These are phyloP conservation scores for Leccinum incarnatum DNA, from an alignment of 768 basidiomycete species.

Conservation along the genomic window DNA sequence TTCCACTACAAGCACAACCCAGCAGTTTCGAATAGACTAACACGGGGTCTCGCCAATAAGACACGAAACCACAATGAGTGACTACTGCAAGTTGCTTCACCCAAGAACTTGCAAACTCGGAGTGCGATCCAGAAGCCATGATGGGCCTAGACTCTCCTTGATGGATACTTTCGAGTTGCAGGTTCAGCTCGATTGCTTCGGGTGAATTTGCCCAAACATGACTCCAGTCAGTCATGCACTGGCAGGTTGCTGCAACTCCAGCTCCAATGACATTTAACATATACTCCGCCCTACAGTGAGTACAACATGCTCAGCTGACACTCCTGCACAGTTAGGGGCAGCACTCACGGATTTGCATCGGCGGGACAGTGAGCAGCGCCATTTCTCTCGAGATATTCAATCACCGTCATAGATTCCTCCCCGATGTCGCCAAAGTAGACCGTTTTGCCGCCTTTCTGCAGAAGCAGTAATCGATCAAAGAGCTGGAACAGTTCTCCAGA, in stretches of 20 bases:
- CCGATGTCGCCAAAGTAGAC: slow-evolving; percentile 38
- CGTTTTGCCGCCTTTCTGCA: slow-evolving; percentile 52
- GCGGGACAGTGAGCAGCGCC: slow-evolving; percentile 18
- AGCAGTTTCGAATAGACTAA: slow-evolving; percentile 39
- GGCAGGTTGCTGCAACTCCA: slow-evolving; percentile 44
- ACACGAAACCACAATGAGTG: slow-evolving; percentile 29
- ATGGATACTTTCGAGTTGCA: slow-evolving; percentile 45
- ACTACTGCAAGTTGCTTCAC: slow-evolving; percentile 34
- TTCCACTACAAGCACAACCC: slow-evolving; percentile 25
- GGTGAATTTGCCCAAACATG: slow-evolving; percentile 45
- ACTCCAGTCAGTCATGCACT: slow-evolving; percentile 45
- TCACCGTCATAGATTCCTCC: slow-evolving; percentile 18
- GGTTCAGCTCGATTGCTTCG: slow-evolving; percentile 36
- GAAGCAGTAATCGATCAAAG: slow-evolving; percentile 50
- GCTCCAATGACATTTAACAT: slow-evolving; percentile 57
- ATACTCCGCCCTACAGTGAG: slow-evolving; percentile 39
- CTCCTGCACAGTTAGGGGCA: not conserved
- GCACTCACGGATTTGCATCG: slow-evolving; percentile 25
- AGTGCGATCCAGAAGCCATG: slow-evolving; percentile 19
- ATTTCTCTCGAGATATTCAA: slow-evolving; percentile 25
- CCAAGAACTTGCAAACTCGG: slow-evolving; percentile 41
- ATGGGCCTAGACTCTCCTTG: slow-evolving; percentile 31
- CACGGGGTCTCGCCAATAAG: slow-evolving; percentile 41
- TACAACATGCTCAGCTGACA: not conserved
- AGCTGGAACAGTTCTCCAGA: slow-evolving; percentile 49